Conservation (phyloP, 345 rosid genomes). For the Lenwebbia sp. region DNA sequence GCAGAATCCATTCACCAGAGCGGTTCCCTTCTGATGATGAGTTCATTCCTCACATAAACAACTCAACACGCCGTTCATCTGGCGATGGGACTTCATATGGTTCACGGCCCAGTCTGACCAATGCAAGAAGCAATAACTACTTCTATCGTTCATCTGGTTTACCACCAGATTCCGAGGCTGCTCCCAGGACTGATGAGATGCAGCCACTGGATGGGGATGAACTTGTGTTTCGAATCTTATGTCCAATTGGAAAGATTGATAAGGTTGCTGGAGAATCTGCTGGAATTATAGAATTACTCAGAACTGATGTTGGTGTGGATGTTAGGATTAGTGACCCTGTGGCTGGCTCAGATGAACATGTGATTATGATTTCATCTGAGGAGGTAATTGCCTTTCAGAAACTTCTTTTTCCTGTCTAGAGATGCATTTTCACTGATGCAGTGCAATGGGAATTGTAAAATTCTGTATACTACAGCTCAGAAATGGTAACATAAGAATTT, state of each 20-base stretch:
- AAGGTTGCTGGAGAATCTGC: constrained; percentile 63
- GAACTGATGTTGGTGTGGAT: constrained; percentile 88
- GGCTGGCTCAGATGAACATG: constrained; percentile 84
- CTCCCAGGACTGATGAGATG: constrained; percentile 34
- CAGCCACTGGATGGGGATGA: constrained; percentile 64
- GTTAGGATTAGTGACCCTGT: constrained; percentile 68
- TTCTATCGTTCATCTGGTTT: constrained; percentile 45
- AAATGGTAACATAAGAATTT: background rate
- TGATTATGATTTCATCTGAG: constrained; percentile 73
- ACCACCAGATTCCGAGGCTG: constrained; percentile 30
- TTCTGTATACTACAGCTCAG: background rate
- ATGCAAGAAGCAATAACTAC: constrained; percentile 43
- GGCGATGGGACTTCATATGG: constrained; percentile 41
- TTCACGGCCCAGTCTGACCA: constrained; percentile 35
- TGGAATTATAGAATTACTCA: constrained; percentile 75
- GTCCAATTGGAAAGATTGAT: constrained; percentile 75
- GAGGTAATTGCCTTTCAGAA: constrained; percentile 44
- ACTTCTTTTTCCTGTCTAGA: background rate
- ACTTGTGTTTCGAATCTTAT: constrained; percentile 81
- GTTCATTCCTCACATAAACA: constrained; percentile 44
- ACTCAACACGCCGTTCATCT: constrained; percentile 41
- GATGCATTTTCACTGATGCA: background rate
- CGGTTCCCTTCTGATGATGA: constrained; percentile 65
- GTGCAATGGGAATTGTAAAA: background rate
- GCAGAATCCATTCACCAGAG: constrained; percentile 72